Percentiles rank a stretch among this genome's conserved stretches.
phyloP scores from a whole-genome alignment of 345 rosid species.

The Bruguiera sexangula region DNA sequence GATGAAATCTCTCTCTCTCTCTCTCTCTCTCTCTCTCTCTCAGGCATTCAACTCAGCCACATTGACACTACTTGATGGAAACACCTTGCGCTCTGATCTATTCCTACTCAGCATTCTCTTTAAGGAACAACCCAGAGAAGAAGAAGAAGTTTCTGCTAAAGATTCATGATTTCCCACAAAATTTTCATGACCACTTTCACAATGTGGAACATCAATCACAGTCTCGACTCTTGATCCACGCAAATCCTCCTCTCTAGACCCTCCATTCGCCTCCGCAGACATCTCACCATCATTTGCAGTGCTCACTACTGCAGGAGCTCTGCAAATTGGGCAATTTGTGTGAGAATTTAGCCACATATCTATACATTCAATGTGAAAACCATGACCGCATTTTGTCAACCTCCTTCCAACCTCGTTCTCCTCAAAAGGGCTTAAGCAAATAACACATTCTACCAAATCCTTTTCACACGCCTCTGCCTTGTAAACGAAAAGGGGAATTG shows the following conservation, averaged over 20 bases:
- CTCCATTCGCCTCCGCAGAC: slow-evolving; percentile 19
- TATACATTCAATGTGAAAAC: slow-evolving; percentile 73
- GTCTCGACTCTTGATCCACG: slow-evolving; percentile 27
- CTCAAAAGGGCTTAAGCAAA: slow-evolving; percentile 64
- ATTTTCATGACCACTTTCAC: slow-evolving; percentile 22
- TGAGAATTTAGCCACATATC: slow-evolving; percentile 82
- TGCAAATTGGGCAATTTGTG: slow-evolving; percentile 67
- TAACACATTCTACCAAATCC: slow-evolving; percentile 51
- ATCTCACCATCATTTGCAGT: slow-evolving; percentile 1
- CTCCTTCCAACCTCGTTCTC: slow-evolving; percentile 58
- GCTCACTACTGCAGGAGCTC: slow-evolving; percentile 38
- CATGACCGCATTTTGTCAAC: slow-evolving; percentile 60
- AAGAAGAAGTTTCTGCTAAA: slow-evolving; percentile 26
- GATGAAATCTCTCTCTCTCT: not conserved
- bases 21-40: slow-evolving; percentile 1
- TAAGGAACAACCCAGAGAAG: slow-evolving; percentile 35
- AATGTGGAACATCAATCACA: slow-evolving; percentile 21
- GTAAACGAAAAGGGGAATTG: slow-evolving; percentile 66
- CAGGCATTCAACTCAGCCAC: slow-evolving; percentile 18
- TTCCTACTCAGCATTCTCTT: slow-evolving; percentile 68
- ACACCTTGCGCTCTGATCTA: slow-evolving; percentile 52
- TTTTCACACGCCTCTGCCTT: slow-evolving; percentile 17
- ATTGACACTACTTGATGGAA: slow-evolving; percentile 23
- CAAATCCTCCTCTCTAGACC: slow-evolving; percentile 14
- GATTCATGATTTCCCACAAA: slow-evolving; percentile 4